phyloP scores from a whole-genome alignment of 768 basidiomycete species.

The Hypsizygus marmoreus region DNA sequence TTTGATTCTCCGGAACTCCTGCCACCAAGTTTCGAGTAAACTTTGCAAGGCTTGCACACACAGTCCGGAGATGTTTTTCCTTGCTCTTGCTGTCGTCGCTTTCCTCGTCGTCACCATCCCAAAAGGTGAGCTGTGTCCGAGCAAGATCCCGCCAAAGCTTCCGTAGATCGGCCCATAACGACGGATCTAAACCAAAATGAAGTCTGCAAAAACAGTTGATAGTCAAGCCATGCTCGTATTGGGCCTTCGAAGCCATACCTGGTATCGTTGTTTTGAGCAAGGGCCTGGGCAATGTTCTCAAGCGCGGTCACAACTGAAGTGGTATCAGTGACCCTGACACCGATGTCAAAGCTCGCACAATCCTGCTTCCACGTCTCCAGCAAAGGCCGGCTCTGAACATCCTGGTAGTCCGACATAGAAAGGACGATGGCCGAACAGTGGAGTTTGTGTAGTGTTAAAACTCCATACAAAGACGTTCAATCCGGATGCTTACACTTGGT shows the following conservation, averaged over 20 bases:
- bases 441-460: not conserved
- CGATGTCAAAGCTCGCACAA: constrained; percentile 44
- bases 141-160: constrained; percentile 58
- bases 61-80: constrained; percentile 34
- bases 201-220: constrained; percentile 7
- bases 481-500: constrained; percentile 10
- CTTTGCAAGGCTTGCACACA: constrained; percentile 61
- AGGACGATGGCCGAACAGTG: not conserved
- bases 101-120: constrained; percentile 47
- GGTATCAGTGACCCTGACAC: constrained; percentile 32
- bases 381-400: constrained; percentile 11
- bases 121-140: constrained; percentile 52
- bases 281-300: constrained; percentile 50
- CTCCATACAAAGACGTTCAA: not conserved
- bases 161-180: constrained; percentile 56
- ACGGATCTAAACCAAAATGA: constrained; percentile 37
- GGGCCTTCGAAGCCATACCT: constrained; percentile 30
- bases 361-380: constrained; percentile 40
- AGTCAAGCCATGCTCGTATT: not conserved
- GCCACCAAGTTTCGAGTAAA: constrained; percentile 87
- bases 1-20: constrained; percentile 72
- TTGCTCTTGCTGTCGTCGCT: constrained; percentile 25
- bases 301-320: constrained; percentile 38
- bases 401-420: constrained; percentile 14
- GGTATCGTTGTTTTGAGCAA: constrained; percentile 46